Base-by-base conservation (phyloP, 164 flowering plant genomes). In the Amborella trichopoda region DNA sequence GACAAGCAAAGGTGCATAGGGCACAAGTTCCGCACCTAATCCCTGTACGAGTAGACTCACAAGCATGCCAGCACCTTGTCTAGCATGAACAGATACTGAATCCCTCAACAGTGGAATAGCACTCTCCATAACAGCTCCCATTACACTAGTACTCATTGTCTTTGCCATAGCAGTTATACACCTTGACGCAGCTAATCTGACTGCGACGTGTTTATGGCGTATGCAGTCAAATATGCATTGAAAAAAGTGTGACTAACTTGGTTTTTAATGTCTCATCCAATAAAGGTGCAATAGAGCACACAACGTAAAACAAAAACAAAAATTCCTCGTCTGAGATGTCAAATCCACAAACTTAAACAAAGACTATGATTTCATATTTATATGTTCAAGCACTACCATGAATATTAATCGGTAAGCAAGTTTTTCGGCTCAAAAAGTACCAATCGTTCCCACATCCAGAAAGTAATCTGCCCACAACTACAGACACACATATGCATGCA, bases 11-110 rank as follows among this genome's bases (percentile, higher is more conserved):
- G 87, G 71, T 52, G 97, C 83, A 81, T 88, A 93, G 0, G 94
- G 85, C 4, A 88, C 94, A 68, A 93, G 64, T 60, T 88, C 91
- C 32, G 66, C 70, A 40, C 94, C 95, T 62, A 93, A 56, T 33
- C 87, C 94, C 52, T 81, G 88, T 36, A 93, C 93, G 62, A 93
- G 95, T 66, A 79, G 64, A 68, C 81, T 75, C 49, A 93, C 69
- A 53, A 93, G 87, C 91, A 93, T 88, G 58, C 97, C 91, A 49
- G 95, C 91, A 48, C 99, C 99, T 68, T 89, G 95, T 65, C 97
- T 74, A 23, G 93, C 73, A 74, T 74, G 66, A 37, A 76, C 77
- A 46, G 87, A 88, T 20, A 72, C 58, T 41, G 58, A 43, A 63
- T 88, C 87, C 30, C 80, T 78, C 55, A 93, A 57, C 97, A 93